Evolutionary conservation across 2,329 filamentous ascomycete species (phyloP), one percentile per base, ranked within the genome.

Genomic region (Pseudogymnoascus sp.): DNA sequence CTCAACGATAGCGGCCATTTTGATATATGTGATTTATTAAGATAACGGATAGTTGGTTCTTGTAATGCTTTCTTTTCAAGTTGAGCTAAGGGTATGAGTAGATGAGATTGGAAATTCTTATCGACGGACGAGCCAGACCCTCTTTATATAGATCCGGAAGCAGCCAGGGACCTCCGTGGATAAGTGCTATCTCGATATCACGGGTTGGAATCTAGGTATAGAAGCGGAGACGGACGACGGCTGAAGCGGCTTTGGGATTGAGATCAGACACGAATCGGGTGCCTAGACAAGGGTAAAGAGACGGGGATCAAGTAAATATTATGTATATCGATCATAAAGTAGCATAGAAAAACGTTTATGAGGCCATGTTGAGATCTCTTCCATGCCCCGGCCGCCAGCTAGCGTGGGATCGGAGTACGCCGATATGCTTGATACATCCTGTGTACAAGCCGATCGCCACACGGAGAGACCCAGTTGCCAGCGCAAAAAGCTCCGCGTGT

Each of bases 1-100:
- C 71, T 84, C 78, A 65, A 83, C 79, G 65, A 88, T 76, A 69
- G 76, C 75, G 67, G 84, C 77, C 84, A 87, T 87, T 64, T 59
- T 75, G 67, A 38, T 60, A 42, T 21, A 40, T 25, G 50, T 56
- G 28, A 8, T 34, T 56, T 56, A 21, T 21, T 56, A 5, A 56
- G 28, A 11, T 21, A 56, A 56, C 8, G 16, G 10, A 56, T 31
- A 36, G 23, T 14, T 34, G n/a, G 28, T 21, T 56, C n/a, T 56
- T 56, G 50, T 56, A 14, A 34, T 56, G 16, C 11, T 56, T 56
- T 10, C 16, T 18, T 56, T 56, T 56, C 28, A 56, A 36, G 25
- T 56, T 56, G 25, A 18, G 18, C 25, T 31, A 5, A 12, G 7
- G 16, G 50, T 34, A 34, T 56, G 50, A 56, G n/a, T 56, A 56